A percentile compares a stretch with the other conserved stretches of the same genome.
Evolutionary conservation across 352 stramenopile genomes (phyloP).

Genomic region (Phytophthora megakarya): DNA sequence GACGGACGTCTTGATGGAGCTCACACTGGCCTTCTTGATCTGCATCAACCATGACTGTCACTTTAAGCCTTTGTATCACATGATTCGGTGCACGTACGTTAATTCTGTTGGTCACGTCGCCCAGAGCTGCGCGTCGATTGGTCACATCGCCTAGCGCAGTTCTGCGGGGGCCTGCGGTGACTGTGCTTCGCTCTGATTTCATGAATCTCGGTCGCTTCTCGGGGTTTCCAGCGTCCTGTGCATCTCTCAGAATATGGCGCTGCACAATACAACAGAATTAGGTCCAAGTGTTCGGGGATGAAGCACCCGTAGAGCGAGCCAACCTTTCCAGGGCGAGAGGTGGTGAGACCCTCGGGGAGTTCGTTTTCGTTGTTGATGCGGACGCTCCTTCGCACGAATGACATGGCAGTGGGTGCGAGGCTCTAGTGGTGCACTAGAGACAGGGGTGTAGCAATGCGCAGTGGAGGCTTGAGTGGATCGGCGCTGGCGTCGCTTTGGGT

Average conservation of each 20-base stretch:
- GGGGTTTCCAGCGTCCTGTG: slow-evolving; percentile 49
- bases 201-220: slow-evolving; percentile 67
- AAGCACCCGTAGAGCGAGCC: slow-evolving; percentile 1
- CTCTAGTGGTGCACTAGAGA: too few relatives aligned
- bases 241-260: slow-evolving; percentile 48
- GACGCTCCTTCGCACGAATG: slow-evolving; percentile 29
- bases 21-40: slow-evolving; percentile 63
- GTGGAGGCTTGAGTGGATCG: slow-evolving; percentile 5
- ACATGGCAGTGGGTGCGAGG: slow-evolving; percentile 18
- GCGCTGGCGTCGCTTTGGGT: slow-evolving; percentile 8
- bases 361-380: slow-evolving; percentile 81
- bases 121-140: slow-evolving; percentile 60
- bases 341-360: slow-evolving; percentile 41
- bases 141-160: slow-evolving; percentile 66
- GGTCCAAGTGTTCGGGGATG: not conserved
- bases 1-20: slow-evolving; percentile 43
- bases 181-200: slow-evolving; percentile 43
- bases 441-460: not conserved
- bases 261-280: slow-evolving; percentile 19
- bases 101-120: slow-evolving; percentile 79
- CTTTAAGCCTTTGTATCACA: not conserved
- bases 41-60: slow-evolving; percentile 21
- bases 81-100: slow-evolving; percentile 43
- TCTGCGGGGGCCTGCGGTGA: slow-evolving; percentile 25
- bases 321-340: slow-evolving; percentile 57